Conservation (phyloP, 2,329 filamentous ascomycete genomes). For the Mycosphaerella sp. region DNA sequence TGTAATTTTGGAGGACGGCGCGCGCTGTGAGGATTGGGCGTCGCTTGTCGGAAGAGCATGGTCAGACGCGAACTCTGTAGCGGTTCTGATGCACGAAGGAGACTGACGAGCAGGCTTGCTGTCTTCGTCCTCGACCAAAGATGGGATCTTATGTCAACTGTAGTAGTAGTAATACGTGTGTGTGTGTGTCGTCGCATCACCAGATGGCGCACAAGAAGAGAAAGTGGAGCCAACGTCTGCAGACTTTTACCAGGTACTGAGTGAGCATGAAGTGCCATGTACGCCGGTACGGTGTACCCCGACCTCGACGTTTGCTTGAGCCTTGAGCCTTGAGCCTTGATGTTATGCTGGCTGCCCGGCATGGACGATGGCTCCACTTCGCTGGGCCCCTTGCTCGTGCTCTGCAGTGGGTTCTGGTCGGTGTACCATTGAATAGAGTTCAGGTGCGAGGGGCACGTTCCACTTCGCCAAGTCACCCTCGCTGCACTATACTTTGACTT, state of each 20-base stretch:
- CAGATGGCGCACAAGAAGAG: not conserved
- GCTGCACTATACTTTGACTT: no score
- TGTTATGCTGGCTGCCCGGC: no score
- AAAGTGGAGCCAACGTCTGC: not conserved
- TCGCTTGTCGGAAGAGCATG: not conserved
- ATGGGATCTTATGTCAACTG: constrained; percentile 8
- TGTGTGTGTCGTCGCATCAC: not conserved
- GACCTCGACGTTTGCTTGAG: no score
- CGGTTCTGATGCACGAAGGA: constrained; percentile 4
- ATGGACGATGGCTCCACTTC: no score
- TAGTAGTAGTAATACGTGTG: constrained; percentile 12
- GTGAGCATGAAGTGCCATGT: no score
- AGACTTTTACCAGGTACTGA: not conserved
- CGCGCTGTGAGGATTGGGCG: not conserved
- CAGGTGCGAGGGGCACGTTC: no score
- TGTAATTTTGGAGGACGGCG: constrained; percentile 1
- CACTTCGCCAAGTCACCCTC: no score
- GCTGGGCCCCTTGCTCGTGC: no score
- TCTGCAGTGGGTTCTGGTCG: no score
- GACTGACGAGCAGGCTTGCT: constrained; percentile 7
- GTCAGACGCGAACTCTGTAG: not conserved
- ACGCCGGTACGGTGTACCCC: no score
- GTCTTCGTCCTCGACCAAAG: not conserved
- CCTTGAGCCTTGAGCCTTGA: no score
- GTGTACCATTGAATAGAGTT: no score